Evolutionary conservation across 1,284 basidiomycete genomes (phyloP), one percentile per base, ranked within the genome.

Genomic region (Rhodotorula mucilaginosa): DNA sequence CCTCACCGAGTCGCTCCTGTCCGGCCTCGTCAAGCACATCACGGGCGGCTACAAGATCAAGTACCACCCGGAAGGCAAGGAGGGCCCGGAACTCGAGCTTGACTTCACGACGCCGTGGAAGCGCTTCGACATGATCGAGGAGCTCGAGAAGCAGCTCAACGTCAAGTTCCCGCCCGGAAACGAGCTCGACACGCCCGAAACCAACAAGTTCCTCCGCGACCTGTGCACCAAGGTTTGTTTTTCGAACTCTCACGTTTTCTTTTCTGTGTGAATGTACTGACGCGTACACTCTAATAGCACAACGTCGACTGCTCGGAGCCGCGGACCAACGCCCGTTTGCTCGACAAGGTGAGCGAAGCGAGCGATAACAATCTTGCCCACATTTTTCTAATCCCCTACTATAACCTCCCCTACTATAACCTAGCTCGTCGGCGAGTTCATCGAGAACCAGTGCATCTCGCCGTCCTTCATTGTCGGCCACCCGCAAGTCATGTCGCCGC

Each of bases 381-480:
- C 18, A 23, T 57, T 52, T 34, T 29, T 39, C 57, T 12, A 8
- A 18, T 16, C 46, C 56, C 39, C 58, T 26, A 8, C 57, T 26
- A 26, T 26, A 26, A 26, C 26, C 26, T 26, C 26, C 26, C 26
- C 26, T 19, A 15, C 31, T 5, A 2, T 18, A 23, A 1, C 10
- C 13, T 46, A 90, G 91, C 91, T 97, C 75, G 96, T 98, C 65
- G 96, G 96, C 71, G 96, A 99, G 82, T 98, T 86, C 83, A 98
- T 99, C 81, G 96, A 99, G 82, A 91, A 90, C 61, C 89, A 99
- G 73, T 99, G 96, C 84, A 88, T 98, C 80, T 96, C 92, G 65
- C 96, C 96, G 8, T 87, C 93, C 19, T 99, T 99, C 86, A 99
- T 99, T 77, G 92, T 95, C 73, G 97, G 96, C 39, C 96, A 99